Base-by-base conservation (phyloP, 257 asterid species). In the Penstemon newberryi region DNA sequence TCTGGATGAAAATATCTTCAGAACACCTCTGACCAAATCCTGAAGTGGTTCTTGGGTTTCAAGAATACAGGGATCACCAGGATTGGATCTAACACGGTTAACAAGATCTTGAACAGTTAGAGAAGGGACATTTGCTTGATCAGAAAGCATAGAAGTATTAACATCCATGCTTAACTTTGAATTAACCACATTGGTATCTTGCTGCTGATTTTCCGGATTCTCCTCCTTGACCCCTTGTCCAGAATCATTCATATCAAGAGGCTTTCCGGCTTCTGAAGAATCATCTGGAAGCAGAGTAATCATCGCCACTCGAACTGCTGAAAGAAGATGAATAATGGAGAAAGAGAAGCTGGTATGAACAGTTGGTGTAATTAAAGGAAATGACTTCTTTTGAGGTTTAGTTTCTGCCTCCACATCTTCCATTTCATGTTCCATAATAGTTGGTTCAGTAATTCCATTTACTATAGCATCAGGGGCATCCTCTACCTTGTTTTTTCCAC, bases 41-140 rank as follows among this genome's bases (percentile, higher is more conserved):
- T 84, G 98, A 73, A 91, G 99, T 46, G 99, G 99, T 75, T 94
- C 99, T 74, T 87, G 96, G 70, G 99, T 91, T 78, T 94, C 96
- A 57, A 94, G 98, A 80, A 94, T 91, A 73, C 85, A 77, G 43
- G 99, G 98, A 72, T 94, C 98, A 3, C 93, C 95, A 8, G 99
- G 99, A 75, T 85, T 94, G 45, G 91, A 89, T 81, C 79, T 80
- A 43, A 91, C 96, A 64, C 96, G 98, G 67, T 78, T 83, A 54
- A 94, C 95, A 67, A 94, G 83, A 76, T 91, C 98, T 81, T 86
- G 93, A 68, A 91, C 84, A 66, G 89, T 64, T 45, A 91, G 93
- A 67, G 87, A 83, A 66, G 90, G 95, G 45, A 84, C 80, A 74
- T 81, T 85, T 58, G 33, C 75, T 74, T 74, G 82, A 69, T 81